Conservation (phyloP, 257 asterid species). For the Ehretia macrophylla region DNA sequence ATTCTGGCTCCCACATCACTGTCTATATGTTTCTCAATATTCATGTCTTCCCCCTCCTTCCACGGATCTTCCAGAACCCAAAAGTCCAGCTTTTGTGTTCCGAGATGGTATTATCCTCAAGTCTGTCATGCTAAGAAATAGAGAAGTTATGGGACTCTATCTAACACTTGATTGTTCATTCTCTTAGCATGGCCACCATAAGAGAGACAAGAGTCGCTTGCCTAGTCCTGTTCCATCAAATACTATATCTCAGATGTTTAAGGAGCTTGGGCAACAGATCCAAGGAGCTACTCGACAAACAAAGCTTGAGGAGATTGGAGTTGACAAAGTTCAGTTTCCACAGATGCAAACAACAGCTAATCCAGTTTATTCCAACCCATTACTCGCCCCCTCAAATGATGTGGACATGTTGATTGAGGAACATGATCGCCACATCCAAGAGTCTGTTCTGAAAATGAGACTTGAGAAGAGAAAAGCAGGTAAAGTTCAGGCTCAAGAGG, state of each 20-base stretch:
- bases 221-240: neutral
- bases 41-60: too few relatives aligned
- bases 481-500: neutral
- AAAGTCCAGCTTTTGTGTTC: too few relatives aligned
- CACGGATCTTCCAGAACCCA: too few relatives aligned
- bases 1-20: too few relatives aligned
- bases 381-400: neutral
- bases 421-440: conserved; percentile 18
- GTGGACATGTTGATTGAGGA: conserved; percentile 11
- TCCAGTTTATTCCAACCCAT: neutral
- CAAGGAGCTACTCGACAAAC: conserved; percentile 11
- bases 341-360: neutral
- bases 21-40: too few relatives aligned
- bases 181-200: neutral
- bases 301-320: conserved; percentile 11
- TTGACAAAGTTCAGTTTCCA: neutral
- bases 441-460: neutral
- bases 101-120: too few relatives aligned
- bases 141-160: too few relatives aligned
- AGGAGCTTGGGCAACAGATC: conserved; percentile 11
- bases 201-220: too few relatives aligned
- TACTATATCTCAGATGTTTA: conserved; percentile 5
- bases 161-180: too few relatives aligned
- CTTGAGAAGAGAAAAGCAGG: neutral
- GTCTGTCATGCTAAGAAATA: too few relatives aligned